Conservation (phyloP, 352 stramenopile genomes). For the Blastocystis sp. region DNA sequence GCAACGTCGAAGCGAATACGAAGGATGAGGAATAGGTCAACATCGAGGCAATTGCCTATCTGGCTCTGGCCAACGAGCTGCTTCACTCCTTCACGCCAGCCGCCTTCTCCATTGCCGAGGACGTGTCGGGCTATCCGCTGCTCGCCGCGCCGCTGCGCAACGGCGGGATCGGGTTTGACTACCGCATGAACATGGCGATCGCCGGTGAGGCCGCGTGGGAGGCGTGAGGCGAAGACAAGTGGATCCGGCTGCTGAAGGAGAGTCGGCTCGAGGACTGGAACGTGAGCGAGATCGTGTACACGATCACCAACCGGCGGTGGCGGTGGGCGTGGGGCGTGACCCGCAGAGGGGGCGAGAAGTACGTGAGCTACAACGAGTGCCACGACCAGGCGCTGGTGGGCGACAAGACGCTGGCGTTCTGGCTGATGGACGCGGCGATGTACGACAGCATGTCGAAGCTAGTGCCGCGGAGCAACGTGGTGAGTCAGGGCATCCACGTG, state of each 20-base stretch:
- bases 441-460: constrained; percentile 71
- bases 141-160: constrained; percentile 68
- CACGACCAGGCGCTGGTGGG: constrained; percentile 72
- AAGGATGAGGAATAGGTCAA: constrained; percentile 45
- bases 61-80: constrained; percentile 70
- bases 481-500: constrained; percentile 70
- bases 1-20: not conserved
- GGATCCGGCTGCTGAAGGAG: constrained; percentile 71
- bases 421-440: constrained; percentile 72
- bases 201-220: not conserved
- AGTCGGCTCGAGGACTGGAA: constrained; percentile 69
- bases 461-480: not conserved
- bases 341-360: constrained; percentile 54
- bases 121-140: constrained; percentile 71
- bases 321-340: not conserved
- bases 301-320: constrained; percentile 70
- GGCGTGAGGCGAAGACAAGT: constrained; percentile 67
- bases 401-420: constrained; percentile 72
- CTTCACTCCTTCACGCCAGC: constrained; percentile 64
- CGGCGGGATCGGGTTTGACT: constrained; percentile 71
- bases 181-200: constrained; percentile 68
- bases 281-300: constrained; percentile 70
- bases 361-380: constrained; percentile 70
- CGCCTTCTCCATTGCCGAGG: constrained; percentile 70
- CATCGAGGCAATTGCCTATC: constrained; percentile 69